Evolutionary conservation across 2,329 filamentous ascomycete genomes (phyloP).

Genomic region (Alternaria conjuncta): DNA sequence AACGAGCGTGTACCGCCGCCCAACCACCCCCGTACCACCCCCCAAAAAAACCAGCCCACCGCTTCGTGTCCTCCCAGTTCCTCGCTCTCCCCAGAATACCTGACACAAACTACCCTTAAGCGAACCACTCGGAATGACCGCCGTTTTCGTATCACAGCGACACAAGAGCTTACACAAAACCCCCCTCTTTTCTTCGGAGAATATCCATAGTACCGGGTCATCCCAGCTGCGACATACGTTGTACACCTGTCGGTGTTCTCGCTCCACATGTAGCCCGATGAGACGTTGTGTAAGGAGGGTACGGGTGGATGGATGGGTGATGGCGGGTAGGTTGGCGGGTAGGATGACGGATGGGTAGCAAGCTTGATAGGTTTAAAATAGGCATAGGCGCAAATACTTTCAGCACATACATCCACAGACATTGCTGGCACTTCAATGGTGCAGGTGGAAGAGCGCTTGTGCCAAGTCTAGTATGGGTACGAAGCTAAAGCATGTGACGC

Average conservation of each 20-base stretch:
- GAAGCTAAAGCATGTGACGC: accelerated
- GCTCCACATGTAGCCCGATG: neutral
- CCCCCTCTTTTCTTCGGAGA: neutral
- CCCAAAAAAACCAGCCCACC: neutral
- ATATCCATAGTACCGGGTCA: neutral
- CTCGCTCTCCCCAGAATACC: neutral
- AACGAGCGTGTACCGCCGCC: neutral
- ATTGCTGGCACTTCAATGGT: too few relatives aligned
- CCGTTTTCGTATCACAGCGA: neutral
- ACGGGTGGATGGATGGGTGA: neutral
- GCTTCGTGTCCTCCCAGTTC: neutral
- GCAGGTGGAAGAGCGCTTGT: too few relatives aligned
- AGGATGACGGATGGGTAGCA: neutral
- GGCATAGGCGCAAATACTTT: too few relatives aligned
- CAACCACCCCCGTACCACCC: neutral
- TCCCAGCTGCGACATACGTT: neutral
- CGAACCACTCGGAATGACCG: neutral
- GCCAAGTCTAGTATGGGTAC: too few relatives aligned
- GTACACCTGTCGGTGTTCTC: neutral
- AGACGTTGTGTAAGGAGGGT: neutral
- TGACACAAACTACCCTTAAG: neutral
- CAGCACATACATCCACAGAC: too few relatives aligned
- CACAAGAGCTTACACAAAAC: neutral
- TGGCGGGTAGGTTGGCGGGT: neutral
- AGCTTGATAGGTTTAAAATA: too few relatives aligned